phyloP scores from a whole-genome alignment of 1,284 basidiomycete species.

The Marasmius fiardii region DNA sequence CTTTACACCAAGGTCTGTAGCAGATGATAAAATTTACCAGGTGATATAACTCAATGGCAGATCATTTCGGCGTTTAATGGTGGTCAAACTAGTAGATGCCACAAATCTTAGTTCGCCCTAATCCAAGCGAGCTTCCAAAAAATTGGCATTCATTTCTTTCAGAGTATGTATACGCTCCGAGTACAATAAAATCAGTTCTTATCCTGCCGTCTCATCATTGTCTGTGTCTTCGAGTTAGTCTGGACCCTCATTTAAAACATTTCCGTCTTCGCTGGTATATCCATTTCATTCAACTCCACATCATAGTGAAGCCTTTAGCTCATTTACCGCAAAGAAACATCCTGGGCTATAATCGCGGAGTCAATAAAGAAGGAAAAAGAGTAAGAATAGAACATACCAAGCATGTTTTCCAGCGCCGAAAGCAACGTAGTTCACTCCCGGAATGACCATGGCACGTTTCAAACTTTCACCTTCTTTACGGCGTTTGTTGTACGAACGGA shows the following conservation, averaged over 20 bases:
- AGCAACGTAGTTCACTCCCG: not conserved
- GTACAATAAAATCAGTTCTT: not conserved
- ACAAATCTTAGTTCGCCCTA: no score
- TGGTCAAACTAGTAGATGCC: no score
- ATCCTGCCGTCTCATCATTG: not conserved
- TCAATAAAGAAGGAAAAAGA: not conserved
- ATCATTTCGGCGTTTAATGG: no score
- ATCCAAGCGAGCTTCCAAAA: no score
- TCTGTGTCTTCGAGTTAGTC: not conserved
- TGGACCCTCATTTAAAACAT: not conserved
- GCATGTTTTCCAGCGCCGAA: not conserved
- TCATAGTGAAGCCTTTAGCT: not conserved
- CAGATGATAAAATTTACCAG: no score
- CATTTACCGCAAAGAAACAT: not conserved
- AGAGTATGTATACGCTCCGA: no score
- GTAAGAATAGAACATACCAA: not conserved
- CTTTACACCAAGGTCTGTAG: no score
- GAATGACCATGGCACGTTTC: conserved; percentile 1
- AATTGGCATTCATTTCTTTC: no score
- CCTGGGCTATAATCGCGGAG: not conserved
- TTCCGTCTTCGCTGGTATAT: not conserved
- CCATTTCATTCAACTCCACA: not conserved
- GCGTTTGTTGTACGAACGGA: not conserved
- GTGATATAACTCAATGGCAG: no score
- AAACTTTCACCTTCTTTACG: not conserved